A percentile compares a stretch with the other conserved stretches of the same genome.
Conservation (phyloP, 2,329 filamentous ascomycete genomes). For the Macrophomina phaseolina region DNA sequence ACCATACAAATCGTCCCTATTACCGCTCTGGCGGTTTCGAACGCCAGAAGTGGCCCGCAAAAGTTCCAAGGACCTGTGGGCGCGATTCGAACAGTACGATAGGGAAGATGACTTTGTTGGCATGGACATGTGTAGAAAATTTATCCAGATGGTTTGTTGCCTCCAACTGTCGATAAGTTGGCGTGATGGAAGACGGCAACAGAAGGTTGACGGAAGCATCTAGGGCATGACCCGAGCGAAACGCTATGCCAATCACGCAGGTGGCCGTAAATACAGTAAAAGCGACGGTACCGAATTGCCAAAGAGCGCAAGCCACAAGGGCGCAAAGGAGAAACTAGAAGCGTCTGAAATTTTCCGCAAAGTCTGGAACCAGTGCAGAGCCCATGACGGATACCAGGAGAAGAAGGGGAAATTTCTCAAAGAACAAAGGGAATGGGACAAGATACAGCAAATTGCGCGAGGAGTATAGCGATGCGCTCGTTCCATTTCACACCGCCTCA, state of each 20-base stretch:
- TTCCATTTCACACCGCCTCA: background rate
- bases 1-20: conserved; percentile 65
- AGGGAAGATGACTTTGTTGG: conserved; percentile 63
- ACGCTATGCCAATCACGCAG: conserved; percentile 62
- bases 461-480: background rate
- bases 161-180: background rate
- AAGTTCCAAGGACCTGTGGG: conserved; percentile 57
- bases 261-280: conserved; percentile 62
- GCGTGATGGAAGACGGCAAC: background rate
- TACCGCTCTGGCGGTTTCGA: conserved; percentile 66
- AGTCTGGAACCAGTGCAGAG: conserved; percentile 56
- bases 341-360: conserved; percentile 57
- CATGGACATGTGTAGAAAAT: conserved; percentile 69
- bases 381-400: conserved; percentile 51
- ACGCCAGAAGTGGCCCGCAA: conserved; percentile 57
- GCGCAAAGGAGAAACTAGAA: conserved; percentile 56
- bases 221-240: conserved; percentile 65
- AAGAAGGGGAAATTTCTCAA: conserved; percentile 55
- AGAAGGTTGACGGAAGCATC: background rate
- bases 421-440: conserved; percentile 55
- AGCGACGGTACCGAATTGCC: conserved; percentile 48
- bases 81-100: conserved; percentile 60
- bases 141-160: conserved; percentile 62
- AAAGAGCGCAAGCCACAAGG: conserved; percentile 53
- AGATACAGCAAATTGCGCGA: conserved; percentile 22